Evolutionary conservation across 2,329 filamentous ascomycete species (phyloP), one percentile per base, ranked within the genome.

Genomic region (Mycogone perniciosa): DNA sequence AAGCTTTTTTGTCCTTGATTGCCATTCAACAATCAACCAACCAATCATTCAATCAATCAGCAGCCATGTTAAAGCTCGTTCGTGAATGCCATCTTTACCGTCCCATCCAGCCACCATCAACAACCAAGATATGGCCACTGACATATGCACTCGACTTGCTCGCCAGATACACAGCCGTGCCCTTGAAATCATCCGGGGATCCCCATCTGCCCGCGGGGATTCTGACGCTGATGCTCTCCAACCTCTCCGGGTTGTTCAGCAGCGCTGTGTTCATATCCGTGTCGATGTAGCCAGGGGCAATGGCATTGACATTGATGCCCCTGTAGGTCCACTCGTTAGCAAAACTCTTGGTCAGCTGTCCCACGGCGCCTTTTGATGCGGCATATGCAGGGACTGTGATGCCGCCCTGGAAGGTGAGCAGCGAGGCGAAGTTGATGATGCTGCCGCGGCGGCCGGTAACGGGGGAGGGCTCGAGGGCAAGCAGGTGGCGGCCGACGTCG

Each of bases 241-340:
- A 77, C 34, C 90, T 74, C 58, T 78, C 80, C 60, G 79, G 68
- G 67, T 96, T 84, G 46, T 84, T 79, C 40, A 95, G 80, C 62
- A 96, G 69, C 3, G 89, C 90, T 57, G 77, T 79, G 66, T 96
- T 96, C 91, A 96, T 96, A 54, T 96, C 90, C n/a, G 90, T 96
- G 45, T 81, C 87, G 60, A 95, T 88, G 68, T 96, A 96, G 0
- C 90, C 90, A 0, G 90, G 90, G 2, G 90, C 89, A 63, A 96
- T 88, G 6, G 86, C 88, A 67, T 96, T 96, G 38, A 96, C 89
- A 1, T 80, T 88, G 55, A 96, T 78, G 2, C 89, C 89, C 62
- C 82, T 79, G n/a, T 74, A 68, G 0, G 84, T 82, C 90, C 90
- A 96, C 71, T 95, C 88, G 64, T 96, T 96, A 43, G 84, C 83